Evolutionary conservation across 768 basidiomycete genomes (phyloP).

Genomic region (Psilocybe cyanescens): DNA sequence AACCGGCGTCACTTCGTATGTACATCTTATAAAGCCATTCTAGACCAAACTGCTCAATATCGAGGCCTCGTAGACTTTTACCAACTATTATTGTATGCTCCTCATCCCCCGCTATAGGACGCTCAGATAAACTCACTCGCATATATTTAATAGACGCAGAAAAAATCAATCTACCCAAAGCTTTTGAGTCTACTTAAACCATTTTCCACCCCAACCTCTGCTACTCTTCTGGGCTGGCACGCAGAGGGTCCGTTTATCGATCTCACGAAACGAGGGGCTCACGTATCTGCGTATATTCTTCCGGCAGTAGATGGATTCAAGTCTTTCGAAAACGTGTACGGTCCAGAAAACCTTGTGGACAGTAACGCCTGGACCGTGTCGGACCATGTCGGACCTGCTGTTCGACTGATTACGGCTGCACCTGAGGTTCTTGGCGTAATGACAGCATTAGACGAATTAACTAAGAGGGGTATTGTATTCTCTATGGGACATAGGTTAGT

Average conservation of each 20-base stretch:
- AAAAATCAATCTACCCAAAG: slow-evolving; percentile 73
- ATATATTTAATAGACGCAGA: slow-evolving; percentile 63
- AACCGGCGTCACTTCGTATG: slow-evolving; percentile 88
- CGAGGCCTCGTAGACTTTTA: slow-evolving; percentile 44
- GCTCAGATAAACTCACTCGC: not conserved
- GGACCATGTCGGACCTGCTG: slow-evolving; percentile 49
- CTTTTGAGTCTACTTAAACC: slow-evolving; percentile 71
- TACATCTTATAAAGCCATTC: slow-evolving; percentile 16
- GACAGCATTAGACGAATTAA: slow-evolving; percentile 62
- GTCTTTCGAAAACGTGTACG: slow-evolving; percentile 78
- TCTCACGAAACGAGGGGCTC: slow-evolving; percentile 81
- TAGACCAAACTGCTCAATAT: slow-evolving; percentile 17
- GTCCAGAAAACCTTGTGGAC: slow-evolving; percentile 62
- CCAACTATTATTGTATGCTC: slow-evolving; percentile 73
- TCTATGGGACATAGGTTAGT: slow-evolving; percentile 86
- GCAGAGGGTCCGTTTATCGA: slow-evolving; percentile 91
- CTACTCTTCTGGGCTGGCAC: slow-evolving; percentile 81
- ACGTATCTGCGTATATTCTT: slow-evolving; percentile 72
- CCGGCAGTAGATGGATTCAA: slow-evolving; percentile 62
- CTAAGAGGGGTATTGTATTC: slow-evolving; percentile 70
- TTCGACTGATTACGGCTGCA: slow-evolving; percentile 84
- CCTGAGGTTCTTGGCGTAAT: slow-evolving; percentile 88
- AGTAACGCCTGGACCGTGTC: slow-evolving; percentile 71
- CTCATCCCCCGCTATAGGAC: not conserved
- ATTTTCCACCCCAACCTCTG: slow-evolving; percentile 59